Percentiles rank a stretch among this genome's conserved stretches.
These are phyloP conservation scores for Phytophthora fragariaefolia DNA, from an alignment of 352 stramenopile genomes.

Conservation along the genomic window DNA sequence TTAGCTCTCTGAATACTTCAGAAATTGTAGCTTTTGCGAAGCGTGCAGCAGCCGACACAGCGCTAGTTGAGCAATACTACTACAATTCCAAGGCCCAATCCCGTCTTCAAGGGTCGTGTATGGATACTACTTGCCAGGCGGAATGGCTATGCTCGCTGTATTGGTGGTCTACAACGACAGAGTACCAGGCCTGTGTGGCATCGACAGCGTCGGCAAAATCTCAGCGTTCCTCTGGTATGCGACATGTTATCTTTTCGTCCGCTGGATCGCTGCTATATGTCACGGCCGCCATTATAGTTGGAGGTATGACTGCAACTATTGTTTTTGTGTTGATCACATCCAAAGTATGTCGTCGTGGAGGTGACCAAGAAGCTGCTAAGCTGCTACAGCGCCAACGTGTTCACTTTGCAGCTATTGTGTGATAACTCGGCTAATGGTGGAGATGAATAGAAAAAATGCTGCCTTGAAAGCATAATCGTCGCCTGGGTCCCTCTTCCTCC, in stretches of 20 bases:
- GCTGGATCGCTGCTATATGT: slow-evolving; percentile 23
- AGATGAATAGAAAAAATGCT: no score
- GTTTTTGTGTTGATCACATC: slow-evolving; percentile 30
- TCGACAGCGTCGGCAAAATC: slow-evolving; percentile 24
- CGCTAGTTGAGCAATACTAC: slow-evolving; percentile 75
- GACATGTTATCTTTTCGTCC: slow-evolving; percentile 18
- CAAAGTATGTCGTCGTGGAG: slow-evolving; percentile 27
- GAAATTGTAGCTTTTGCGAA: slow-evolving; percentile 52
- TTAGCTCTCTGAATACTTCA: slow-evolving; percentile 54
- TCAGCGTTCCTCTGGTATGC: slow-evolving; percentile 9
- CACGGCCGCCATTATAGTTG: slow-evolving; percentile 22
- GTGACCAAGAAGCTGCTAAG: slow-evolving; percentile 24
- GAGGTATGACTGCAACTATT: slow-evolving; percentile 16
- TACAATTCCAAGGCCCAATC: slow-evolving; percentile 83
- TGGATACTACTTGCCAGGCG: slow-evolving; percentile 52
- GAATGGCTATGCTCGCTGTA: slow-evolving; percentile 74
- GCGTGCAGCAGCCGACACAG: slow-evolving; percentile 47
- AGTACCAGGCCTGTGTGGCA: slow-evolving; percentile 62
- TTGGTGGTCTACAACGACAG: slow-evolving; percentile 69
- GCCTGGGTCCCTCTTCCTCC: no score
- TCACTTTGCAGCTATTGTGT: slow-evolving; percentile 35
- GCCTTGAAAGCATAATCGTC: no score
- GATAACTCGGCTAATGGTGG: not conserved
- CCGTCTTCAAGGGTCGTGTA: slow-evolving; percentile 46
- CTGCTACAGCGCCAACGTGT: slow-evolving; percentile 36